A percentile compares a stretch with the other conserved stretches of the same genome.
These are phyloP conservation scores for Rhodotorula sp. DNA, from an alignment of 1,284 basidiomycete genomes.

Conservation along the genomic window DNA sequence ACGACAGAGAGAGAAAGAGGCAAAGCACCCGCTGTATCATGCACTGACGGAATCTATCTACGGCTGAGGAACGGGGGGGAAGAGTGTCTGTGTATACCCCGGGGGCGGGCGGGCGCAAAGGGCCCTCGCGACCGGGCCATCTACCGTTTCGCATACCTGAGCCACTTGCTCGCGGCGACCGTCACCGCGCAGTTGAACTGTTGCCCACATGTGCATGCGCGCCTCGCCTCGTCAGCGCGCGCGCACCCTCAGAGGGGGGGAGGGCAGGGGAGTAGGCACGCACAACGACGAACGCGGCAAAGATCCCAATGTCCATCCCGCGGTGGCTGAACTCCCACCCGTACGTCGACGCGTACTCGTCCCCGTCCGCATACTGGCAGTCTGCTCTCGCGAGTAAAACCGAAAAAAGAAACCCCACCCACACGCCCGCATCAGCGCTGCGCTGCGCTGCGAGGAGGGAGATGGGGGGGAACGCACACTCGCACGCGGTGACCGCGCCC, in stretches of 20 bases:
- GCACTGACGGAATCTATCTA: too few species aligned
- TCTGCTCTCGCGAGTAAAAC: too few species aligned
- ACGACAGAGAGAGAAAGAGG: too few species aligned
- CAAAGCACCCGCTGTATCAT: too few species aligned
- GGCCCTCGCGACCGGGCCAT: too few species aligned
- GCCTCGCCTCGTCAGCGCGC: neutral
- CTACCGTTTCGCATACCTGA: neutral
- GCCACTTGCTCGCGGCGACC: neutral
- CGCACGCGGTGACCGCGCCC: conserved; percentile 62
- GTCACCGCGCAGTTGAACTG: conserved; percentile 60
- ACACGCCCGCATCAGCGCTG: neutral
- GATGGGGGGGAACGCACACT: conserved; percentile 54
- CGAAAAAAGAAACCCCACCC: too few species aligned
- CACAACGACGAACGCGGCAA: conserved; percentile 52
- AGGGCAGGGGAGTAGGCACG: neutral
- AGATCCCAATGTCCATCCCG: conserved; percentile 14
- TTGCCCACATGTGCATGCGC: too few species aligned
- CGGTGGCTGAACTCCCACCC: conserved; percentile 63
- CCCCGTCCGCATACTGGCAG: conserved; percentile 61
- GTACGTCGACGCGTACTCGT: conserved; percentile 69
- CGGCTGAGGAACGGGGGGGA: too few species aligned
- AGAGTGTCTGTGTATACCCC: too few species aligned
- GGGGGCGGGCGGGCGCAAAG: too few species aligned
- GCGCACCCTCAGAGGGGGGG: conserved; percentile 54
- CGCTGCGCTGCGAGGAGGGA: neutral